Base-by-base conservation (phyloP, 2,329 filamentous ascomycete genomes). In the Fusarium udum region DNA sequence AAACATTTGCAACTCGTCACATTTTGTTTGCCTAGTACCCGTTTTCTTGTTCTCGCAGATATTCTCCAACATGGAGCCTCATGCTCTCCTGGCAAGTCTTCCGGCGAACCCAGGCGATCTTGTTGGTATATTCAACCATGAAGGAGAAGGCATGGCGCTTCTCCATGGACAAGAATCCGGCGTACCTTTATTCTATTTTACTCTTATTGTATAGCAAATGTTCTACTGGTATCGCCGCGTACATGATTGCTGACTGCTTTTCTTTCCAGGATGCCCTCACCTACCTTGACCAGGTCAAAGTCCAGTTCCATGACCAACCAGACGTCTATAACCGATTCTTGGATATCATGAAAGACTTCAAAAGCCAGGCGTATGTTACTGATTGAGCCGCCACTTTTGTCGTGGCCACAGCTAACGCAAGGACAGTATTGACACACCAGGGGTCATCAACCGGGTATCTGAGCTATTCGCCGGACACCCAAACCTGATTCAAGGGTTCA, bases 311-410 rank as follows among this genome's bases (percentile, higher is more conserved):
- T 69, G 95, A 98, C 72, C 95, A 98, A 75, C 95, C 96, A 8
- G 95, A 98, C 82, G 96, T 99, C 1, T 99, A 99, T 79, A 98
- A 98, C 79, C 89, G 93, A 42, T 98, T 99, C 78, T 85, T 99
- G 51, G 96, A 99, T 77, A 99, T 99, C 55, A 99, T 99, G 96
- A 99, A 99, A 80, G 96, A 99, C 78, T 99, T 99, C 82, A 99
- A 99, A 84, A 97, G 95, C 78, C 95, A 97, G 84, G 95, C 95
- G 90, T 95, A 86, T 84, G 92, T 88, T 62, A 28, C 24, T 52
- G 45, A 32, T 7, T 34, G 18, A 24, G n/a, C 15, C 14, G 48
- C 34, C 61, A 49, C 20, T 32, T 20, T 46, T 26, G 3, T 18
- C 15, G 24, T 22, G 14, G 31, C 16, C 14, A 15, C 45, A 65